These are phyloP conservation scores for Dactylonectria estremocensis DNA, from an alignment of 2,329 filamentous ascomycete genomes.

Conservation along the genomic window DNA sequence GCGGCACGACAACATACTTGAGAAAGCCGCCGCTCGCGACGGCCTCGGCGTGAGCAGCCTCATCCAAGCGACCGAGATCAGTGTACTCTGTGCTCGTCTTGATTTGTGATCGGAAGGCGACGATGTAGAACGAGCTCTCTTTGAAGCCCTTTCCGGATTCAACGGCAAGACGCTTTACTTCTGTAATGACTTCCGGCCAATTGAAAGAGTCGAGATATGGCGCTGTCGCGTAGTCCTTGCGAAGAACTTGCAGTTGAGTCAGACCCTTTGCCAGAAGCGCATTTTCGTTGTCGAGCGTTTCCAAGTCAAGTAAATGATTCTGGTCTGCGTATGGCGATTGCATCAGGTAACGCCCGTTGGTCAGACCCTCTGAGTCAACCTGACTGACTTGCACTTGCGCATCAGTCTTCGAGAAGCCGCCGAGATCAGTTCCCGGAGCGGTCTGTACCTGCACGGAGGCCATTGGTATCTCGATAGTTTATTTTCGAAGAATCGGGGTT, in stretches of 20 bases:
- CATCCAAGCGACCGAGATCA: slow-evolving; percentile 81
- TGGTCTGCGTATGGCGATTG: slow-evolving; percentile 83
- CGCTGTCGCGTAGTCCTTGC: slow-evolving; percentile 82
- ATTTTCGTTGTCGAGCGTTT: slow-evolving; percentile 75
- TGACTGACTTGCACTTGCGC: slow-evolving; percentile 47
- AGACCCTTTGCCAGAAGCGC: slow-evolving; percentile 81
- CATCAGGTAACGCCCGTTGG: slow-evolving; percentile 62
- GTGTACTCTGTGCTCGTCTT: slow-evolving; percentile 76
- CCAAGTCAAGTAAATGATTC: slow-evolving; percentile 81
- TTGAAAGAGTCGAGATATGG: slow-evolving; percentile 84
- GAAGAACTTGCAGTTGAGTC: slow-evolving; percentile 72
- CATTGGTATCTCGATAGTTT: slow-evolving; percentile 43
- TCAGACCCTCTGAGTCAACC: slow-evolving; percentile 31
- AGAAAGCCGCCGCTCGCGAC: slow-evolving; percentile 84
- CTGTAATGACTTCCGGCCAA: slow-evolving; percentile 75
- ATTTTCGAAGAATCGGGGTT: neutral
- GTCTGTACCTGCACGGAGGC: slow-evolving; percentile 46
- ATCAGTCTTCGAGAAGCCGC: slow-evolving; percentile 46
- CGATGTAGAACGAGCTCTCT: slow-evolving; percentile 82
- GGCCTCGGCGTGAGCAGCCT: slow-evolving; percentile 85
- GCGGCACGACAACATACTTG: slow-evolving; percentile 67
- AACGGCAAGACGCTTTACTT: slow-evolving; percentile 67
- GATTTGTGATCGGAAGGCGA: slow-evolving; percentile 85
- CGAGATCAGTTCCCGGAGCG: slow-evolving; percentile 42
- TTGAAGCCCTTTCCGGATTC: slow-evolving; percentile 68